A percentile compares a stretch with the other conserved stretches of the same genome.
These are phyloP conservation scores for Pichia paraexigua DNA, from an alignment of 805 yeast genomes.

Conservation along the genomic window DNA sequence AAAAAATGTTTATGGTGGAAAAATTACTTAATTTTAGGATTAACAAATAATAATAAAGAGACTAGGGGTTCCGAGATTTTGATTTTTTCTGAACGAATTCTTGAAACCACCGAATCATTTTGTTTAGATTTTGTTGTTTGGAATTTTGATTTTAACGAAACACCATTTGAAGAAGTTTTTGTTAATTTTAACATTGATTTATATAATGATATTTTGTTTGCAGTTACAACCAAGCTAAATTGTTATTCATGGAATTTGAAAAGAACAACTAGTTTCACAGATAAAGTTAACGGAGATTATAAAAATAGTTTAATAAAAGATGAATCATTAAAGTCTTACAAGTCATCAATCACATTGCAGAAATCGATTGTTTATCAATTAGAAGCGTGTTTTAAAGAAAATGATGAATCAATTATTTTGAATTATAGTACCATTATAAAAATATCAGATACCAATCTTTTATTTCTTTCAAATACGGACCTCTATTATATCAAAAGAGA, in stretches of 20 bases:
- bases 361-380: constrained; percentile 23
- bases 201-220: constrained; percentile 23
- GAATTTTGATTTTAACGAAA: constrained; percentile 27
- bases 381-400: constrained; percentile 20
- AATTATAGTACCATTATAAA: constrained; percentile 23
- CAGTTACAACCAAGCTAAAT: constrained; percentile 26
- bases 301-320: not conserved
- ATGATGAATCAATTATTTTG: constrained; percentile 16
- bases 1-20: constrained; percentile 33
- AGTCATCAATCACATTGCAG: constrained; percentile 12
- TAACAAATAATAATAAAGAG: constrained; percentile 12
- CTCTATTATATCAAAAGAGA: constrained; percentile 23
- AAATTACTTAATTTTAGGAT: constrained; percentile 24
- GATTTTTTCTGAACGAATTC: constrained; percentile 21
- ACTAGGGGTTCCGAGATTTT: constrained; percentile 25
- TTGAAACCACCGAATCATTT: constrained; percentile 19
- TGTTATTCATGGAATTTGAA: constrained; percentile 29
- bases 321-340: not conserved
- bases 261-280: not conserved
- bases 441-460: constrained; percentile 23
- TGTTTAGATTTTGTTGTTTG: constrained; percentile 25
- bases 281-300: constrained; percentile 2
- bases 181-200: constrained; percentile 24
- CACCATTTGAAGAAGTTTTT: constrained; percentile 22
- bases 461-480: constrained; percentile 24